Evolutionary conservation across 371 early-diverging fungal genomes (phyloP), one percentile per base, ranked within the genome.

Genomic region (Syncephalastrum sp.): DNA sequence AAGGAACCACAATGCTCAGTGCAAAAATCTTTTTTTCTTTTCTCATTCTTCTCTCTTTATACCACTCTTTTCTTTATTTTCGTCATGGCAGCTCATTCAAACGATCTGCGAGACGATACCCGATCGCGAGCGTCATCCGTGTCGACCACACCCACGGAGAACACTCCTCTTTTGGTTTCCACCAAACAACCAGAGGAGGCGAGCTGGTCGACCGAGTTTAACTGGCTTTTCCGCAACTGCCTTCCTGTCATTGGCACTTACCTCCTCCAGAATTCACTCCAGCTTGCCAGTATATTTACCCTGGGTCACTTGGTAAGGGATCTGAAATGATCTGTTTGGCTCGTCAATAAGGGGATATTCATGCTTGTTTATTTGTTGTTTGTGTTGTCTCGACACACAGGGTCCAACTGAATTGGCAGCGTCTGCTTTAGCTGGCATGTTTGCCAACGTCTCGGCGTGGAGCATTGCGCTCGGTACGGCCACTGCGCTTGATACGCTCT

Each of bases 401-500:
- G 83, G 86, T 42, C 77, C 86, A 0, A 81, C 79, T 52, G 91
- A 93, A 74, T 74, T 94, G 33, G 93, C 91, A 1, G 89, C 92
- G 0, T 76, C 85, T 5, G 84, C 92, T 13, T 72, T 94, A 15
- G 83, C 89, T 2, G 81, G 84, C 50, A 90, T 93, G 90, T 88
- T 88, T 63, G 88, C 89, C 19, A 88, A 88, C 42, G 91, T 95
- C 5, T 87, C 92, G 13, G 93, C 93, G 23, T 89, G 85, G 80
- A 88, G 90, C 10, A 70, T 93, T 42, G 85, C 89, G 8, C 83
- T 88, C 29, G 93, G 92, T 33, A 77, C 87, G 50, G 84, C 90
- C 5, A 84, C 92, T 1, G 95, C 91, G 0, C 75, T 96, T 19
- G 95, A 96, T 68, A 93, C 95, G 4, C 75, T 96, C 47, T 93